phyloP scores from a whole-genome alignment of 192 early-diverging fungal genomes.

The Backusella psychrophila region DNA sequence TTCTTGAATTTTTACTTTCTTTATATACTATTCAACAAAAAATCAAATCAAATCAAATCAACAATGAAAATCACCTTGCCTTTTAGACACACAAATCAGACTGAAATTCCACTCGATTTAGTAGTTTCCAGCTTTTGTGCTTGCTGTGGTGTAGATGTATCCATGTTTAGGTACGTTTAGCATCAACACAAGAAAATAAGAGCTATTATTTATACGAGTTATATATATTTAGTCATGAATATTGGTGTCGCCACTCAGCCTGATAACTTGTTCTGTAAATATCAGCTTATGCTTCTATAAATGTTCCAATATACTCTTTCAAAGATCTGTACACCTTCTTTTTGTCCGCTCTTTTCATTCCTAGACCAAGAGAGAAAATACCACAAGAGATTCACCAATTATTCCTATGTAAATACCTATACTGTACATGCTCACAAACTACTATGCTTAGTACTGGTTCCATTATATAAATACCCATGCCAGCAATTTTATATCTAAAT shows the following conservation, averaged over 20 bases:
- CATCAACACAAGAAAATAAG: background rate
- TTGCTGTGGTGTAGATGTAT: slow-evolving; percentile 7
- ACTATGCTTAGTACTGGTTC: background rate
- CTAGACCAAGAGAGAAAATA: background rate
- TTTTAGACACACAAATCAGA: background rate
- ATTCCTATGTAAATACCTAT: background rate
- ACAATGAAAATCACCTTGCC: background rate
- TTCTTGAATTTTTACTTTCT: background rate
- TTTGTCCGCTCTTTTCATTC: background rate
- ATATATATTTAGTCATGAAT: background rate
- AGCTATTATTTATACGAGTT: background rate
- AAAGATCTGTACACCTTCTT: background rate
- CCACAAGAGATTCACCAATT: background rate
- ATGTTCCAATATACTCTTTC: background rate
- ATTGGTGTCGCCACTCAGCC: background rate
- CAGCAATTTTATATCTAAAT: background rate
- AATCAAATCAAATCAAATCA: background rate
- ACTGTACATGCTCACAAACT: background rate
- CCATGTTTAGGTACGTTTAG: slow-evolving; percentile 2
- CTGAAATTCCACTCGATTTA: background rate
- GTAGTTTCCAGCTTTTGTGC: background rate
- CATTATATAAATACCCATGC: background rate
- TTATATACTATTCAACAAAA: background rate
- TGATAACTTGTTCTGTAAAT: background rate
- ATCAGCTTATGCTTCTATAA: background rate